Conservation (phyloP, 2,329 filamentous ascomycete genomes). For the Aureobasidium leucospermi region DNA sequence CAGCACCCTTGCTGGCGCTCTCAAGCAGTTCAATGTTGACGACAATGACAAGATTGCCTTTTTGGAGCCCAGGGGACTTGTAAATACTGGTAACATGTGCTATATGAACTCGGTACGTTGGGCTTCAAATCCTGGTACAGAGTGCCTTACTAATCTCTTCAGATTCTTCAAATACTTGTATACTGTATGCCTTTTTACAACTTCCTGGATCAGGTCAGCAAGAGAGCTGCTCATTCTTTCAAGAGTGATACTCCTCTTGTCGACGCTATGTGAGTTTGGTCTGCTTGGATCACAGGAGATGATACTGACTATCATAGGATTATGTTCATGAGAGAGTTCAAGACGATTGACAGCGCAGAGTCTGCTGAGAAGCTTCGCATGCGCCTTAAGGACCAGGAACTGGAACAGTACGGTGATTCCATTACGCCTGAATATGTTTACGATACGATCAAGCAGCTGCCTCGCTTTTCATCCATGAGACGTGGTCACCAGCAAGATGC, state of each 20-base stretch:
- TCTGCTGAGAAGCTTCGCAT: conserved; percentile 67
- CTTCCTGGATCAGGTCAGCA: conserved; percentile 80
- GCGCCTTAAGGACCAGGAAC: conserved; percentile 69
- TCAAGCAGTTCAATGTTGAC: conserved; percentile 64
- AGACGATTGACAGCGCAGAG: conserved; percentile 69
- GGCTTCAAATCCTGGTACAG: background rate
- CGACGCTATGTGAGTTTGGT: conserved; percentile 73
- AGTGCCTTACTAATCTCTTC: conserved; percentile 28
- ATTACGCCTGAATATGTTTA: conserved; percentile 95
- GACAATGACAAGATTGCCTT: conserved; percentile 64
- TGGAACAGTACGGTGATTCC: conserved; percentile 84
- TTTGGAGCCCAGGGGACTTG: conserved; percentile 83
- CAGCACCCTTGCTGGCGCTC: conserved; percentile 66
- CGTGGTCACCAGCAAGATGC: conserved; percentile 96
- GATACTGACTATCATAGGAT: conserved; percentile 51
- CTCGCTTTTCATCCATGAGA: conserved; percentile 86
- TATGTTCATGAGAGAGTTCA: conserved; percentile 91
- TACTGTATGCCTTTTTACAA: conserved; percentile 93
- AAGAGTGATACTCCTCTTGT: conserved; percentile 91
- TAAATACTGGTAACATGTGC: conserved; percentile 98
- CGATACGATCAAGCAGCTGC: conserved; percentile 77
- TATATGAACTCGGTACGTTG: conserved; percentile 90
- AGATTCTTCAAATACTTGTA: conserved; percentile 92
- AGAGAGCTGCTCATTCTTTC: conserved; percentile 80
- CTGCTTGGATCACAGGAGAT: background rate